These are phyloP conservation scores for Solanum boliviense DNA, from an alignment of 257 asterid species.

Conservation along the genomic window DNA sequence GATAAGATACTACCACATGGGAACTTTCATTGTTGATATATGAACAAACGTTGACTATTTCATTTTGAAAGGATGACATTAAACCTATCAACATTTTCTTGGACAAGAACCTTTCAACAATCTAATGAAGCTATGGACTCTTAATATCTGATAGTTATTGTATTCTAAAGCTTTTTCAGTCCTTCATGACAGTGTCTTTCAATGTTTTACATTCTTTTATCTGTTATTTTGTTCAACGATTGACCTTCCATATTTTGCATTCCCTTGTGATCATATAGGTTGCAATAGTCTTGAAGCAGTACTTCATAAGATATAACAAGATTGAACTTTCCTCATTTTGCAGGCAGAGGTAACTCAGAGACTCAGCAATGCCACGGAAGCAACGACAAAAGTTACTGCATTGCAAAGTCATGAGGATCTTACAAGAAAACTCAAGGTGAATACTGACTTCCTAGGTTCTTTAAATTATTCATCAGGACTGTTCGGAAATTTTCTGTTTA, in stretches of 20 bases:
- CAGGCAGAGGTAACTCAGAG: constrained; percentile 90
- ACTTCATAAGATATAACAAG: background rate
- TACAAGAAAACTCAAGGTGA: constrained; percentile 72
- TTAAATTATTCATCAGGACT: background rate
- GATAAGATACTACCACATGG: background rate
- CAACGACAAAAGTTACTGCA: constrained; percentile 26
- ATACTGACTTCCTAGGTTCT: background rate
- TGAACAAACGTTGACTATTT: background rate
- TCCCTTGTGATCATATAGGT: background rate
- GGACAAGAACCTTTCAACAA: background rate
- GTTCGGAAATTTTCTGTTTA: background rate
- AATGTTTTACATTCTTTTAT: background rate
- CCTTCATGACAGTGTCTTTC: background rate
- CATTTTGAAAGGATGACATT: background rate
- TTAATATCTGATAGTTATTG: background rate
- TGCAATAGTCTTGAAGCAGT: background rate
- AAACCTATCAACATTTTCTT: background rate
- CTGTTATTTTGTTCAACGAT: background rate
- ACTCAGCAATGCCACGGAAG: constrained; percentile 41
- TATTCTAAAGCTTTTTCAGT: background rate
- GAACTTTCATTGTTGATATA: background rate
- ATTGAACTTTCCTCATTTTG: background rate
- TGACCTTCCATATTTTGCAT: background rate
- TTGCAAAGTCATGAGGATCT: constrained; percentile 70
- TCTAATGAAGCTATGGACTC: background rate